Conservation (phyloP, 768 basidiomycete genomes). For the Mycena vulgaris region DNA sequence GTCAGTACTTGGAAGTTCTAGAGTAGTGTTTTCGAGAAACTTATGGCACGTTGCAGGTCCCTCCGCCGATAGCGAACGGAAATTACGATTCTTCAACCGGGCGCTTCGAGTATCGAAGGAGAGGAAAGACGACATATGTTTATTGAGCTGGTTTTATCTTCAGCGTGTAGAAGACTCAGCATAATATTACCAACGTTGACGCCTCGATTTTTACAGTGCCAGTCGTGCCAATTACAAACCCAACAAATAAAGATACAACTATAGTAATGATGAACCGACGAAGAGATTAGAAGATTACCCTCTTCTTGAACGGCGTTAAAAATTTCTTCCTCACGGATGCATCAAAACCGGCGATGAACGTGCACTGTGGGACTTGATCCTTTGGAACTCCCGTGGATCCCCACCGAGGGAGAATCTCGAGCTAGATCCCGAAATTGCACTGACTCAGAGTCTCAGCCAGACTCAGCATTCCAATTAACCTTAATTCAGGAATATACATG, state of each 20-base stretch:
- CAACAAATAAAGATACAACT: constrained; percentile 18
- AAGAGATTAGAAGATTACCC: constrained; percentile 31
- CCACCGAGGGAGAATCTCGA: no score
- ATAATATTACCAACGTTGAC: no score
- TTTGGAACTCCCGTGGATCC: no score
- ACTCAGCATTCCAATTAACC: no score
- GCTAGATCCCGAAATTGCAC: no score
- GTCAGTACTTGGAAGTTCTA: neutral
- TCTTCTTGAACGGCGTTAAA: no score
- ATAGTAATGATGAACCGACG: neutral
- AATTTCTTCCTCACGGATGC: no score
- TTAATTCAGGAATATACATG: no score
- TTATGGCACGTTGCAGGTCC: neutral
- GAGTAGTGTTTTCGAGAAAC: neutral
- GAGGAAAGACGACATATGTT: constrained; percentile 5
- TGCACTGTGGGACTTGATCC: no score
- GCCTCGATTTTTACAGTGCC: neutral
- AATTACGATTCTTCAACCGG: constrained; percentile 1
- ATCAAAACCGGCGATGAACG: no score
- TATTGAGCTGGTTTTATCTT: neutral
- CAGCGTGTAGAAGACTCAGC: no score
- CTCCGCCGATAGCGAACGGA: neutral
- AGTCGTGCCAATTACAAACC: neutral
- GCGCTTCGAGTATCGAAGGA: neutral
- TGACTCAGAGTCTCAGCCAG: no score